Base-by-base conservation (phyloP, 2,329 filamentous ascomycete genomes). In the Colletotrichum incanum region DNA sequence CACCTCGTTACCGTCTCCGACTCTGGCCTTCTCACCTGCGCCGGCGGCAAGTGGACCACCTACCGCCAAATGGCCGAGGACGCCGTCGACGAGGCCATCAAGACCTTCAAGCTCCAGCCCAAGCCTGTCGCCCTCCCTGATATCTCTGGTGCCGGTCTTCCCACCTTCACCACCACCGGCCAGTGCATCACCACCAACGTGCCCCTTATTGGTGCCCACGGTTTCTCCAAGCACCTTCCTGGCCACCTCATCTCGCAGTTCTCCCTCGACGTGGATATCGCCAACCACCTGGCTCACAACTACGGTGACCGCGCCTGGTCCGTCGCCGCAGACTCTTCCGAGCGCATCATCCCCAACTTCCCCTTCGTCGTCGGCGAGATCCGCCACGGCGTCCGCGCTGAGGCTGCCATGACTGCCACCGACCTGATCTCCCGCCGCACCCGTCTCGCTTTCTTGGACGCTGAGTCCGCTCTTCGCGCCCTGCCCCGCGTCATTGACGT, bases 61-160 rank as follows among this genome's bases (percentile, higher is more conserved):
- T 96, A 96, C 84, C 92, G 93, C 67, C 93, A 95, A 80, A 96
- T 96, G 94, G 92, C 94, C 64, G 93, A 96, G 81, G 93, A 96
- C 77, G 93, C 93, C 59, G 93, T 96, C 73, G 93, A 96, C 78
- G 91, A 94, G 78, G 93, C 93, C 37, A 88, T 95, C 82, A 85
- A 87, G 73, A 85, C 88, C 62, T 95, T 94, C 80, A 80, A 84
- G 49, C 86, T 95, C 37, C 81, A 85, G 62, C 84, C 92, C 6
- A 81, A 82, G 11, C 81, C 87, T 31, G 78, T 92, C 18, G 71
- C 83, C 26, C 82, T 90, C 64, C 90, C 92, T 14, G 89, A 92
- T 69, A 89, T 95, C 75, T 92, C 89, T 78, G 93, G 93, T 74
- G 91, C 90, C 55, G 88, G 90, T 60, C 82, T 80, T 26, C 70